Evolutionary conservation across 2,329 filamentous ascomycete species (phyloP), one percentile per base, ranked within the genome.

Genomic region (Xenosphaeropsis pyriputrescens): DNA sequence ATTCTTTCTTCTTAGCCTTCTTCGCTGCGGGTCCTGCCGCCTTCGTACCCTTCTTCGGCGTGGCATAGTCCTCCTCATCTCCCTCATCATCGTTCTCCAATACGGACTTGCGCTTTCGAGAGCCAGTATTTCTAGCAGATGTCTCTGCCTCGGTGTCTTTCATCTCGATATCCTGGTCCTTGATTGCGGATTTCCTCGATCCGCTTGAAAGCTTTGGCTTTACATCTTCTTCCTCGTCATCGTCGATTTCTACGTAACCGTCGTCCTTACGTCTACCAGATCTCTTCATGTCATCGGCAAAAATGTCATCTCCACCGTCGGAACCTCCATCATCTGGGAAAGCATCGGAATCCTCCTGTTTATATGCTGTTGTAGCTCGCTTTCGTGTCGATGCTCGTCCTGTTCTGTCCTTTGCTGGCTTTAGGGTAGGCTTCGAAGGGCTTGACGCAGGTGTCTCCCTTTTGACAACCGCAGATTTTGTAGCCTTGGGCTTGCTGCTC

Each of bases 301-400:
- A 88, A 15, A 94, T 86, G 48, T 94, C 88, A 45, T 85, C 81
- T n/a, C 73, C 80, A 3, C 72, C 78, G 33, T 84, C 74, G 6
- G 71, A 67, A 26, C 77, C 78, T 11, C 22, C 22, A 38, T 83
- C 79, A 15, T 84, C 72, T 46, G 80, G 59, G 41, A 70, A 73
- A 5, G 65, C 68, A 48, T 73, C 68, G 7, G 68, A 67, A 41
- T 75, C 69, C 29, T 72, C 66, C 29, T 71, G 45, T 8, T 48
- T 34, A 11, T 42, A 29, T 29, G 49, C 43, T 4, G 40, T 46
- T 30, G 50, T 48, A 18, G 46, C 45, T 15, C 38, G 50, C 39
- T 50, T 55, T 8, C 47, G 48, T 13, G 53, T 41, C 9, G 51
- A 45, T 13, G 49, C 48, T 35, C 53, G 41, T 13, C 45, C 38